Base-by-base conservation (phyloP, 768 basidiomycete genomes). In the Mycena filopes region DNA sequence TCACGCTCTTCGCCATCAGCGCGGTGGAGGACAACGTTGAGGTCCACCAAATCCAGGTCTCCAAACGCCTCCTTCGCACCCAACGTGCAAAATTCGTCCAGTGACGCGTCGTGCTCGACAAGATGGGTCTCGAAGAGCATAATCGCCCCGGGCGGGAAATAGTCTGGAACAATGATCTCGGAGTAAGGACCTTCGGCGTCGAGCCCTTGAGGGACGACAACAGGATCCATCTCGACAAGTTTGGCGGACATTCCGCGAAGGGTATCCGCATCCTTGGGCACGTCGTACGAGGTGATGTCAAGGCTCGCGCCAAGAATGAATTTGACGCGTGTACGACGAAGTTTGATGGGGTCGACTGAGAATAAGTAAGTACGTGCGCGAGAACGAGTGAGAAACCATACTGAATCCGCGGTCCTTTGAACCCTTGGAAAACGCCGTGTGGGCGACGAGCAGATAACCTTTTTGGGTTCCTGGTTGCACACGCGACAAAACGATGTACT, bases 401-500 rank as follows among this genome's bases (percentile, higher is more conserved):
- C 96, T 88, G 73, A 80, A 82, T 4, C 96, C 96, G 60, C 94
- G 89, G 63, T 90, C 90, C 70, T 91, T 92, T 36, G 86, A 86
- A 2, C 90, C 90, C 75, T 92, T 92, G n/a, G 81, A 81, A 83
- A 97, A 98, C 0, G 95, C 95, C 1, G 94, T 96, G 68, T 97
- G 96, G 1, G 93, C 93, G 20, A 99, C 88, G 12, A 99, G 84
- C 31, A 99, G 74, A 76, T 96, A 99, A 1, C 98, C 98, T 71
- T 92, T 93, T 77, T 95, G 95, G 0, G 94, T 93, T 26, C 78
- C 78, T 0, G 97, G 96, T 70, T 99, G 94, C 5, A 99, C 92
- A 23, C 98, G 90, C 72, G 97, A 95, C 18, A 98, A 81, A 47
- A 92, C 87, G 68, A 99, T 97, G 78, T 99, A 99, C 95, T 98